Percentiles rank a stretch among this genome's conserved stretches.
These are phyloP conservation scores for Populus tomentosa DNA, from an alignment of 441 rosid species.

Conservation along the genomic window DNA sequence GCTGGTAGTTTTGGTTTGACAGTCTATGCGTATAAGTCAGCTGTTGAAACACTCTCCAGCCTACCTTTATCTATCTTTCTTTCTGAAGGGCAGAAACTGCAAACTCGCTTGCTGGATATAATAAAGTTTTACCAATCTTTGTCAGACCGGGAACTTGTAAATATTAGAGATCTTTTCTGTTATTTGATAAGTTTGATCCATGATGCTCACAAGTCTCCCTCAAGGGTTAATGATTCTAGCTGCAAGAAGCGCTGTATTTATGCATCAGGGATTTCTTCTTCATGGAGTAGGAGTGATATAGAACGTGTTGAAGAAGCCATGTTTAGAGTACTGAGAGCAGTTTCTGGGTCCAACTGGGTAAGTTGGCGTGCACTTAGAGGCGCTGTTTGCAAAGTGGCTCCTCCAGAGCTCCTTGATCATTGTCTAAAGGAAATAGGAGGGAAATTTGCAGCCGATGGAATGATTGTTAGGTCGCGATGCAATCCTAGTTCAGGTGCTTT, in stretches of 20 bases:
- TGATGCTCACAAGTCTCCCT: slow-evolving; percentile 30
- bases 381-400: slow-evolving; percentile 53
- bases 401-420: slow-evolving; percentile 49
- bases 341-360: slow-evolving; percentile 66
- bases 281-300: slow-evolving; percentile 43
- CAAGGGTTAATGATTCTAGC: slow-evolving; percentile 23
- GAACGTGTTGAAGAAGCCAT: slow-evolving; percentile 54
- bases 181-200: slow-evolving; percentile 43
- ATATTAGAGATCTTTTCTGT: slow-evolving; percentile 48
- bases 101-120: slow-evolving; percentile 32
- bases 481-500: slow-evolving; percentile 46
- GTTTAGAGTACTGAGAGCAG: slow-evolving; percentile 59
- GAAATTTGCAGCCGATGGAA: slow-evolving; percentile 37
- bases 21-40: slow-evolving; percentile 40
- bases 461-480: slow-evolving; percentile 37
- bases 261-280: slow-evolving; percentile 16
- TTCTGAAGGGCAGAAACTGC: slow-evolving; percentile 33
- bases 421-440: slow-evolving; percentile 58
- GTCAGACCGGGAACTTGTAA: slow-evolving; percentile 46
- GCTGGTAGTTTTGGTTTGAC: slow-evolving; percentile 63
- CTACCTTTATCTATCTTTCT: slow-evolving; percentile 37
- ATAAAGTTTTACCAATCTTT: slow-evolving; percentile 51
- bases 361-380: slow-evolving; percentile 56
- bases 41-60: slow-evolving; percentile 45
- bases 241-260: slow-evolving; percentile 20